phyloP scores from a whole-genome alignment of 2,329 filamentous ascomycete genomes.

The Neoarthrinium moseri region DNA sequence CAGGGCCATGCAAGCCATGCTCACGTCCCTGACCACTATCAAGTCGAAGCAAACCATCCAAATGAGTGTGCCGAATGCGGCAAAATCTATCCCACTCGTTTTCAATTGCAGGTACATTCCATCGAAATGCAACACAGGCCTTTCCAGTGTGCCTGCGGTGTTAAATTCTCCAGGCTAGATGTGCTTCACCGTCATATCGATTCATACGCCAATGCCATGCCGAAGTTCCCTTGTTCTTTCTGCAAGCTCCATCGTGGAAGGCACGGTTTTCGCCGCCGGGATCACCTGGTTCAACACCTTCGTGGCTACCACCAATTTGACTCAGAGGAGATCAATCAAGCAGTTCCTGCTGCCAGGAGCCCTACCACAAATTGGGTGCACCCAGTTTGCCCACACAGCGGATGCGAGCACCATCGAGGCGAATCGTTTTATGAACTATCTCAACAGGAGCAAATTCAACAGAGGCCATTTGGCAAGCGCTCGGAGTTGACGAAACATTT shows the following conservation, averaged over 20 bases:
- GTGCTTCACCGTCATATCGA: constrained; percentile 24
- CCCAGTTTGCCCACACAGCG: constrained; percentile 18
- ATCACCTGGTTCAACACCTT: constrained; percentile 36
- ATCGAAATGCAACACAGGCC: constrained; percentile 13
- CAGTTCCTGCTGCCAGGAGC: constrained; percentile 1
- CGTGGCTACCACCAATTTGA: constrained; percentile 33
- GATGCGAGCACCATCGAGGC: constrained; percentile 19
- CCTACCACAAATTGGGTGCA: neutral
- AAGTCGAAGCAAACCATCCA: constrained; percentile 2
- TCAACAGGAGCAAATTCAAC: neutral
- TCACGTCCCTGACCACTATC: constrained; percentile 14
- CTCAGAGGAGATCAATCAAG: constrained; percentile 8
- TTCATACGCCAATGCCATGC: constrained; percentile 12
- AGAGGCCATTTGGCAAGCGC: constrained; percentile 16
- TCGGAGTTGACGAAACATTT: constrained; percentile 34
- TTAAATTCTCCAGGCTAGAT: constrained; percentile 24
- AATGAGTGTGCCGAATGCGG: constrained; percentile 17
- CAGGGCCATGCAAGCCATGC: neutral
- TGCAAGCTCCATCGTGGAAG: constrained; percentile 31
- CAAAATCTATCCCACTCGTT: neutral
- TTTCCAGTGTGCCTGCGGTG: constrained; percentile 21
- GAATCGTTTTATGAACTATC: constrained; percentile 12
- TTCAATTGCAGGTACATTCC: constrained; percentile 6
- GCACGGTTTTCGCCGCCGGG: constrained; percentile 32
- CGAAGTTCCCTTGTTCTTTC: constrained; percentile 25